These are phyloP conservation scores for Torrubiella hemipterigena DNA, from an alignment of 2,329 filamentous ascomycete species.

Conservation along the genomic window DNA sequence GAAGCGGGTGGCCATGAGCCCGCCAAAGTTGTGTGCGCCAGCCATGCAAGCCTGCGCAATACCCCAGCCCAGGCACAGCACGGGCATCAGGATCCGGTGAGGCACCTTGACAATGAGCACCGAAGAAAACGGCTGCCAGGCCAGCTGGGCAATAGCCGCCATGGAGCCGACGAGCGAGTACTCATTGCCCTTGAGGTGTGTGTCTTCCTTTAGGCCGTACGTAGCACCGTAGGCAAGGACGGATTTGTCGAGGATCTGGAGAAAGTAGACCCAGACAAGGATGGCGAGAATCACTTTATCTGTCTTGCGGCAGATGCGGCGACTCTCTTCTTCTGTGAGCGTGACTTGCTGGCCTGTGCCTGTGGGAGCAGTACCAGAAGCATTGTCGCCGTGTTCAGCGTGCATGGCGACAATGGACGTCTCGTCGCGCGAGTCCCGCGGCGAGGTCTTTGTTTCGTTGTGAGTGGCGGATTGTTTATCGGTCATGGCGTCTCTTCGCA, in stretches of 20 bases:
- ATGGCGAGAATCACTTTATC: conserved; percentile 45
- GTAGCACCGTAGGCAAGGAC: conserved; percentile 46
- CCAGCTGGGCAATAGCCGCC: conserved; percentile 45
- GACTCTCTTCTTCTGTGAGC: conserved; percentile 23
- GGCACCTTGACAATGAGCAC: conserved; percentile 49
- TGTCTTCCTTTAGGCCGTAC: conserved; percentile 38
- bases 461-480: too few species aligned
- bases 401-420: neutral
- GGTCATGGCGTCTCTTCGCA: too few species aligned
- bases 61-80: conserved; percentile 32
- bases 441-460: too few species aligned
- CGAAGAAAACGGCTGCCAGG: conserved; percentile 48
- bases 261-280: conserved; percentile 46
- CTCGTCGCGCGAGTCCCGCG: neutral
- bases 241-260: conserved; percentile 47
- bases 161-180: conserved; percentile 48
- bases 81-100: conserved; percentile 44
- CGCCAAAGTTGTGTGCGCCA: conserved; percentile 32
- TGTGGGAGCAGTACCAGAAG: too few species aligned
- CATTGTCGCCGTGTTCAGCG: conserved; percentile 3
- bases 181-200: conserved; percentile 36
- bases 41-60: conserved; percentile 30
- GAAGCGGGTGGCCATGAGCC: conserved; percentile 36
- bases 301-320: conserved; percentile 46
- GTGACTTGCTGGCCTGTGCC: too few species aligned